Evolutionary conservation across 2,329 filamentous ascomycete genomes (phyloP).

Genomic region (Arthroderma sp.): DNA sequence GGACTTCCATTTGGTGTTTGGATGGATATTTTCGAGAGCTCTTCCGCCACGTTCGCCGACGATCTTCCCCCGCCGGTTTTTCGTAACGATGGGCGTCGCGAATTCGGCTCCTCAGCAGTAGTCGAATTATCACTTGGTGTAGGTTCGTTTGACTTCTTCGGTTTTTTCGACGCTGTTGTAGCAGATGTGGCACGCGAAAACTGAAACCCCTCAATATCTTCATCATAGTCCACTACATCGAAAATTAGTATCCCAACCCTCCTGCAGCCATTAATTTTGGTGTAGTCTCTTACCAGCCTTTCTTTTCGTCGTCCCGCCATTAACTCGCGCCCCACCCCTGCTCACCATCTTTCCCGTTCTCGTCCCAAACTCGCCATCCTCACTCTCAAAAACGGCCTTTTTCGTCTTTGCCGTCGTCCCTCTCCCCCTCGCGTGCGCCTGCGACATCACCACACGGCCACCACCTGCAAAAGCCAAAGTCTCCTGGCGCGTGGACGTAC

Average conservation of each 20-base stretch:
- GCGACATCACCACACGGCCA: slow-evolving; percentile 7
- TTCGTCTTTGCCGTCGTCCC: slow-evolving; percentile 3
- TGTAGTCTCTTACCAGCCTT: slow-evolving; percentile 30
- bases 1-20: too few species aligned
- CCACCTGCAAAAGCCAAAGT: neutral
- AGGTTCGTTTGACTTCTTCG: slow-evolving; percentile 12
- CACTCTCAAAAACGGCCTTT: slow-evolving; percentile 1
- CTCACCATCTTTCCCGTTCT: slow-evolving; percentile 2
- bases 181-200: slow-evolving; percentile 52
- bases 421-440: slow-evolving; percentile 6
- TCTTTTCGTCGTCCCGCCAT: slow-evolving; percentile 23
- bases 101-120: too few species aligned
- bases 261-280: neutral
- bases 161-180: slow-evolving; percentile 22
- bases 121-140: slow-evolving; percentile 11
- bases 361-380: slow-evolving; percentile 2
- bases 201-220: slow-evolving; percentile 64
- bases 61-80: too few species aligned
- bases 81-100: too few species aligned
- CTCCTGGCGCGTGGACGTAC: neutral
- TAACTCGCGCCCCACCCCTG: slow-evolving; percentile 7
- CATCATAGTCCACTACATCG: slow-evolving; percentile 44
- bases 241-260: slow-evolving; percentile 3
- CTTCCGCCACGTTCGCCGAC: too few species aligned
- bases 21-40: too few species aligned